Evolutionary conservation across 2,329 filamentous ascomycete genomes (phyloP), one percentile per base, ranked within the genome.

Genomic region (Alternaria solani): DNA sequence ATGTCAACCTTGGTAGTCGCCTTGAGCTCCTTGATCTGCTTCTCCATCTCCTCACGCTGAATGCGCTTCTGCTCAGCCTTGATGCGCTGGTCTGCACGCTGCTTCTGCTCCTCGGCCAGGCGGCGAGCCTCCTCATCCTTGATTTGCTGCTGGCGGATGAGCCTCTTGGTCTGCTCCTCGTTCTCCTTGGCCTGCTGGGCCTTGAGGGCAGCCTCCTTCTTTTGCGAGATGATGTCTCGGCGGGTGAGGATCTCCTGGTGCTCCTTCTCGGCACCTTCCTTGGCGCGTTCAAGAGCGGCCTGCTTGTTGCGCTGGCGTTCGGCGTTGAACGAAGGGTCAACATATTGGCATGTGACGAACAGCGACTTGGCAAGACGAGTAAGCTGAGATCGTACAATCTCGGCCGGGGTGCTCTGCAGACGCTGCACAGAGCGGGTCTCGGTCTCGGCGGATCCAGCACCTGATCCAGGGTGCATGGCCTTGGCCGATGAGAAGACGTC

Each of bases 401-500:
- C 95, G 7, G 95, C 94, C 41, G 95, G 95, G 2, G 95, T 99
- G 84, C 93, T 97, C 84, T 99, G 95, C 48, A 99, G 89, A 72
- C 94, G 91, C 83, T 99, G 95, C 38, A 98, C 92, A 51, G 91
- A 91, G 73, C 91, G 89, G 56, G 87, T 86, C 76, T 97, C 94
- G 65, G 85, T 87, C 82, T 98, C 95, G 47, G 94, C 92, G 56
- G 94, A 97, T 62, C 94, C 94, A 63, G 92, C 89, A 58, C 86
- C 88, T 68, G 93, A 93, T 65, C 94, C 93, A 65, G 91, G 86
- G 80, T 96, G 92, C 62, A 93, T 87, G 68, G 94, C 92, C 85
- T 97, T 98, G 75, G 94, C 89, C 16, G 95, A 97, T 36, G 95
- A 97, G 85, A 99, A 98, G 68, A 99, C 93, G 79, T 99, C 95